phyloP scores from a whole-genome alignment of 306 rosid genomes.

The Glycine latifolia region DNA sequence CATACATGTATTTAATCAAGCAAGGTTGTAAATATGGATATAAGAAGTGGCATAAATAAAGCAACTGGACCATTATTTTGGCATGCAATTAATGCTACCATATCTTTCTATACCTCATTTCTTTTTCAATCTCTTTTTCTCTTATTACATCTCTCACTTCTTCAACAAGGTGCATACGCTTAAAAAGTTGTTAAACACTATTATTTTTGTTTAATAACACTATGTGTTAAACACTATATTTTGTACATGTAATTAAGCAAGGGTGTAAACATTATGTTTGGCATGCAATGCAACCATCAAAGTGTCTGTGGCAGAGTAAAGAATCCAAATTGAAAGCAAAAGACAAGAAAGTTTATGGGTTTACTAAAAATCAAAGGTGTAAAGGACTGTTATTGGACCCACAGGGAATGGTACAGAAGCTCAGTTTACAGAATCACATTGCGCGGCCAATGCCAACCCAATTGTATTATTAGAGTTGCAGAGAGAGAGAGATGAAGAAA shows the following conservation, averaged over 20 bases:
- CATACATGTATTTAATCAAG: not conserved
- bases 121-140: not conserved
- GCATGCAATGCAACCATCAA: slow-evolving; percentile 53
- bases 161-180: not conserved
- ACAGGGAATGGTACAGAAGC: slow-evolving; percentile 40
- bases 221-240: not conserved
- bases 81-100: slow-evolving; percentile 49
- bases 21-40: not conserved
- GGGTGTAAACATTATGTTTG: not conserved
- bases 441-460: slow-evolving; percentile 46
- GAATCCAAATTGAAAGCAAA: slow-evolving; percentile 48
- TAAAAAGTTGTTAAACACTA: not conserved
- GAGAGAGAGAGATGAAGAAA: not conserved
- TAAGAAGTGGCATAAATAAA: not conserved
- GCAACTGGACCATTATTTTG: slow-evolving; percentile 8
- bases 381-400: slow-evolving; percentile 46
- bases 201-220: not conserved
- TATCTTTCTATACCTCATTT: not conserved
- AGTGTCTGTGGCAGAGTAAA: slow-evolving; percentile 25
- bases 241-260: not conserved
- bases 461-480: slow-evolving; percentile 30
- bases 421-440: slow-evolving; percentile 49
- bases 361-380: slow-evolving; percentile 28
- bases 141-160: not conserved
- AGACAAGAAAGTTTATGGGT: slow-evolving; percentile 30